Conservation (phyloP, 352 stramenopile genomes). For the Phytophthora fragariae region DNA sequence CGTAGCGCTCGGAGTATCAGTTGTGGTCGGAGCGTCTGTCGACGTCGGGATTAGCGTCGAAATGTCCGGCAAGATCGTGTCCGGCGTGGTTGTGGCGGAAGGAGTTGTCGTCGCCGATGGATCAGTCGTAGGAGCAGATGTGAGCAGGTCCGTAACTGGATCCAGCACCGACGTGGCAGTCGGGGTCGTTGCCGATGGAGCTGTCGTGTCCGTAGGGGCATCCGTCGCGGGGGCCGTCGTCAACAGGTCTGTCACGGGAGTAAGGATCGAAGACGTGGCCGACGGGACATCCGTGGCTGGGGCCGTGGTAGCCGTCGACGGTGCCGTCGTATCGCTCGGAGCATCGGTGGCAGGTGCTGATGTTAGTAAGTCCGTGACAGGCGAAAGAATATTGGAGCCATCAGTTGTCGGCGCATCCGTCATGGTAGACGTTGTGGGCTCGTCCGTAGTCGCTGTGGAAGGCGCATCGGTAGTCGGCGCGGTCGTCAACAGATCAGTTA, state of each 20-base stretch:
- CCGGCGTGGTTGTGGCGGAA: slow-evolving; percentile 14
- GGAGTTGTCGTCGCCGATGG: slow-evolving; percentile 25
- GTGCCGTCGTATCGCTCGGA: slow-evolving; percentile 4
- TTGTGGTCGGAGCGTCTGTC: background rate
- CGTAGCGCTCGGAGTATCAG: slow-evolving; percentile 11
- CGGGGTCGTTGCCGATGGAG: slow-evolving; percentile 25
- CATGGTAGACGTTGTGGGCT: background rate
- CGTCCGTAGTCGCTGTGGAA: background rate
- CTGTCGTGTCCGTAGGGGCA: slow-evolving; percentile 13
- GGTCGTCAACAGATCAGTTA: slow-evolving; percentile 21
- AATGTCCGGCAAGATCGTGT: slow-evolving; percentile 22
- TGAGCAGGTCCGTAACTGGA: slow-evolving; percentile 23
- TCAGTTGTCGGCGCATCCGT: slow-evolving; percentile 8
- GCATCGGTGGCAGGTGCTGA: background rate
- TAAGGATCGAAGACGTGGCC: slow-evolving; percentile 1
- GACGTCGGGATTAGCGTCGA: slow-evolving; percentile 14
- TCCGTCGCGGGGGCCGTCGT: slow-evolving; percentile 12
- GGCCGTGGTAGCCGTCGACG: background rate
- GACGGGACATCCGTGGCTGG: slow-evolving; percentile 3
- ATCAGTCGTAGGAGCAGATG: slow-evolving; percentile 8
- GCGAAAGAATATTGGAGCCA: slow-evolving; percentile 8
- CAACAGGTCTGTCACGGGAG: slow-evolving; percentile 14
- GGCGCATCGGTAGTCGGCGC: slow-evolving; percentile 8
- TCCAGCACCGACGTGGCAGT: slow-evolving; percentile 5
- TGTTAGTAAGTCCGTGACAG: slow-evolving; percentile 11